Evolutionary conservation across 768 basidiomycete genomes (phyloP).

Genomic region (Amanita polypyramis): DNA sequence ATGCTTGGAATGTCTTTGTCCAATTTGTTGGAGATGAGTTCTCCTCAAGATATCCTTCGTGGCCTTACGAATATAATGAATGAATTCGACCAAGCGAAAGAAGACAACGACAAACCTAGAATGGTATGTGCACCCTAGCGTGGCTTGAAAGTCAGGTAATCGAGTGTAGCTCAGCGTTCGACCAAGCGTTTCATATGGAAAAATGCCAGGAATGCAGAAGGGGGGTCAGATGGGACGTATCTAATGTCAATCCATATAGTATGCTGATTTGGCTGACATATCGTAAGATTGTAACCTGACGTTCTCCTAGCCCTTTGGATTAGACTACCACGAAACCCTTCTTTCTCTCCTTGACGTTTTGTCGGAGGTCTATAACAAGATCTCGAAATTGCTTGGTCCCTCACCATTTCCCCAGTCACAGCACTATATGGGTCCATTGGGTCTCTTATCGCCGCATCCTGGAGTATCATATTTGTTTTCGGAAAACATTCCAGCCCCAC

Average conservation of each 20-base stretch:
- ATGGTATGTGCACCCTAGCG: conserved; percentile 36
- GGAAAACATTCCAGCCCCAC: conserved; percentile 20
- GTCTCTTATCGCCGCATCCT: conserved; percentile 66
- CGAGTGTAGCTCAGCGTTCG: conserved; percentile 15
- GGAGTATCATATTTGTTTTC: conserved; percentile 76
- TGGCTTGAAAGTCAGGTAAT: conserved; percentile 4
- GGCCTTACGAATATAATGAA: conserved; percentile 59
- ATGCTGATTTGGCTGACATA: conserved; percentile 13
- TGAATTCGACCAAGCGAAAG: conserved; percentile 73
- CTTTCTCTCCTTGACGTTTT: conserved; percentile 84
- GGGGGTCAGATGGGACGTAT: conserved; percentile 56
- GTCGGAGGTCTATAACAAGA: conserved; percentile 84
- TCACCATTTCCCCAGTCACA: conserved; percentile 62
- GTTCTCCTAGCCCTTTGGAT: conserved; percentile 61
- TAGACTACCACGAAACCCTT: conserved; percentile 86
- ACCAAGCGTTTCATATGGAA: conserved; percentile 50
- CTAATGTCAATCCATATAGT: conserved; percentile 70
- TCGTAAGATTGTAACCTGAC: conserved; percentile 5
- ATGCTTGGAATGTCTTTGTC: conserved; percentile 83
- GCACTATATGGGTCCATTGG: conserved; percentile 71
- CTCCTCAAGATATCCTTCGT: conserved; percentile 71
- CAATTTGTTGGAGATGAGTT: conserved; percentile 69
- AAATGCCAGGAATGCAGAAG: conserved; percentile 39
- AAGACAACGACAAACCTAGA: conserved; percentile 63
- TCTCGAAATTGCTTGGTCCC: conserved; percentile 73